Conservation (phyloP, 2,329 filamentous ascomycete genomes). For the Nemania serpens region DNA sequence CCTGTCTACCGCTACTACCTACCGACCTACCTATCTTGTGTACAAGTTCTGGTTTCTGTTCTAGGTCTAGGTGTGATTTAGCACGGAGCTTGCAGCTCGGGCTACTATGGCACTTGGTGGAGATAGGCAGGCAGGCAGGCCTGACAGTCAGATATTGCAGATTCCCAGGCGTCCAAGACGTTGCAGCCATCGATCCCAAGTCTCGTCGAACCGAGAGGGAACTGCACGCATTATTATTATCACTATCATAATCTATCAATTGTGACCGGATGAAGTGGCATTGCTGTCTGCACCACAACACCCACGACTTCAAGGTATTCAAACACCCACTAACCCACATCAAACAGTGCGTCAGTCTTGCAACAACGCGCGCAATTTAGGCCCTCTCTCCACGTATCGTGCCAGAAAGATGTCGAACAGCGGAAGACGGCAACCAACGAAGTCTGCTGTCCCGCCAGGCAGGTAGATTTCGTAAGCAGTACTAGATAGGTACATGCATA, state of each 20-base stretch:
- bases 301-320: background rate
- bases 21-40: background rate
- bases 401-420: background rate
- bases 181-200: conserved; percentile 15
- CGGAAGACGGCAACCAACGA: background rate
- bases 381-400: too few relatives aligned
- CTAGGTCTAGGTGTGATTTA: background rate
- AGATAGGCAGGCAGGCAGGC: conserved; percentile 4
- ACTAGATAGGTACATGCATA: background rate
- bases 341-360: conserved; percentile 6
- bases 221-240: background rate
- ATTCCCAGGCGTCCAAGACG: background rate
- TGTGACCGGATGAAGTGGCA: conserved; percentile 5
- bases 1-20: background rate
- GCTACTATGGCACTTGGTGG: background rate
- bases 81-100: background rate
- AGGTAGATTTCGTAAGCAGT: background rate
- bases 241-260: background rate
- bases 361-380: background rate
- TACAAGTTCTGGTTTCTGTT: background rate
- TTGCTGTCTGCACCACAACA: conserved; percentile 4
- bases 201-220: conserved; percentile 4
- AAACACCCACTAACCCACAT: conserved; percentile 5
- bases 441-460: background rate
- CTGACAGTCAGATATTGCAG: background rate